phyloP scores from a whole-genome alignment of 441 rosid species.

The Rhodomyrtus psidioides region DNA sequence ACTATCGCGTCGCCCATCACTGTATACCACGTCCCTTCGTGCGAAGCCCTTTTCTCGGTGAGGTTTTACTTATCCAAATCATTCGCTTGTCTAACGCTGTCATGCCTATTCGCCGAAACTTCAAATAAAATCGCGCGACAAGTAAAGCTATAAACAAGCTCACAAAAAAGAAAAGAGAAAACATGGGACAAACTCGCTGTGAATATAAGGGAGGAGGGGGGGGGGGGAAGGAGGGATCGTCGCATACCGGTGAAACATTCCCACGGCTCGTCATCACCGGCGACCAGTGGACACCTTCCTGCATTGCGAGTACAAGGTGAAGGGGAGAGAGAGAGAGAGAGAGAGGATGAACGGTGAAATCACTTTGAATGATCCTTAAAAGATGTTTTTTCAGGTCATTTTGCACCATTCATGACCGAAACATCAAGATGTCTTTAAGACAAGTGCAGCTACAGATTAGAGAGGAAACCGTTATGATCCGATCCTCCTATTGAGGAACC shows the following conservation, averaged over 20 bases:
- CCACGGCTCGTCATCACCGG: not conserved
- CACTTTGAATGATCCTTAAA: not conserved
- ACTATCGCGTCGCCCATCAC: fast-evolving
- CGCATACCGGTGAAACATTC: not conserved
- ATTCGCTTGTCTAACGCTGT: not conserved
- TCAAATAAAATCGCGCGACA: not conserved
- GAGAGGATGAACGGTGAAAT: not conserved
- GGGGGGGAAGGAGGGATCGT: not conserved
- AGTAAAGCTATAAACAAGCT: not conserved
- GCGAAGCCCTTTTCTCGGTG: fast-evolving
- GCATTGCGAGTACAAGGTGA: not conserved
- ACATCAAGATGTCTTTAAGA: not conserved
- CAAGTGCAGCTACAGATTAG: not conserved
- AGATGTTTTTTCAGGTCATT: not conserved
- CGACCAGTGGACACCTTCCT: not conserved
- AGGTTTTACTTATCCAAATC: not conserved
- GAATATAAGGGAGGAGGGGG: no score
- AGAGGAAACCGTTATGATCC: not conserved
- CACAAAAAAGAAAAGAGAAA: not conserved
- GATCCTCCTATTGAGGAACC: not conserved
- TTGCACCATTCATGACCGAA: not conserved
- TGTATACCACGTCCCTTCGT: not conserved
- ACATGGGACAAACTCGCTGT: not conserved
- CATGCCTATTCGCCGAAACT: not conserved
- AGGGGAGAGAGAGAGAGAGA: not conserved